Percentiles rank a stretch among this genome's conserved stretches.
Conservation (phyloP, 2,329 filamentous ascomycete species). For the Cercospora sp. region DNA sequence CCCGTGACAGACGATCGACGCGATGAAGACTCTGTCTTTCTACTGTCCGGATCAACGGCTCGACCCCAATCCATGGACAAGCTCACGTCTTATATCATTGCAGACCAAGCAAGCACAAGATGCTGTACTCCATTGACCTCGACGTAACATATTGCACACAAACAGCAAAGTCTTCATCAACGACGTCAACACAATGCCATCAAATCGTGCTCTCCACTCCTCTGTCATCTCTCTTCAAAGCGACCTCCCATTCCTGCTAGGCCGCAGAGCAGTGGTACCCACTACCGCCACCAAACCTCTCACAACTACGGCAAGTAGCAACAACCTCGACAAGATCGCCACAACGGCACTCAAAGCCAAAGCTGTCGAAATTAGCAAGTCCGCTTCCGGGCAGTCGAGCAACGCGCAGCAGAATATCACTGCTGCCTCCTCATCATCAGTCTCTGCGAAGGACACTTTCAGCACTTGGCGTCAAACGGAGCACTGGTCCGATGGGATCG, state of each 20-base stretch:
- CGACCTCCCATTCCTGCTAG: constrained; percentile 15
- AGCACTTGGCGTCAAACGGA: background rate
- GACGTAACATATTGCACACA: background rate
- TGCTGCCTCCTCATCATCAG: background rate
- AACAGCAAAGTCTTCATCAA: background rate
- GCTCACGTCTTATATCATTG: background rate
- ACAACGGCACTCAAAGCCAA: constrained; percentile 14
- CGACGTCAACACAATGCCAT: constrained; percentile 2
- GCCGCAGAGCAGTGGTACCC: constrained; percentile 7
- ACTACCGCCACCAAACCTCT: background rate
- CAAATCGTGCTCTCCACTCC: constrained; percentile 12
- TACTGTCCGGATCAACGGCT: background rate
- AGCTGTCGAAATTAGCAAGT: background rate
- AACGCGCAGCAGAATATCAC: background rate
- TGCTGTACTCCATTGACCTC: background rate
- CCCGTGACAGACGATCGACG: background rate
- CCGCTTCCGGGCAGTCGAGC: background rate
- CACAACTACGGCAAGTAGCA: background rate
- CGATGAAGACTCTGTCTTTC: background rate
- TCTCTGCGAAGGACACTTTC: constrained; percentile 1
- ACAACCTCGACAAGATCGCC: constrained; percentile 7
- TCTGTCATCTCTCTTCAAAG: constrained; percentile 16
- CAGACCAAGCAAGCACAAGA: background rate
- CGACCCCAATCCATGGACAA: background rate
- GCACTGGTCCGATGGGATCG: background rate